A percentile compares a stretch with the other conserved stretches of the same genome.
phyloP scores from a whole-genome alignment of 2,329 filamentous ascomycete genomes.

The Setomelanomma holmii region DNA sequence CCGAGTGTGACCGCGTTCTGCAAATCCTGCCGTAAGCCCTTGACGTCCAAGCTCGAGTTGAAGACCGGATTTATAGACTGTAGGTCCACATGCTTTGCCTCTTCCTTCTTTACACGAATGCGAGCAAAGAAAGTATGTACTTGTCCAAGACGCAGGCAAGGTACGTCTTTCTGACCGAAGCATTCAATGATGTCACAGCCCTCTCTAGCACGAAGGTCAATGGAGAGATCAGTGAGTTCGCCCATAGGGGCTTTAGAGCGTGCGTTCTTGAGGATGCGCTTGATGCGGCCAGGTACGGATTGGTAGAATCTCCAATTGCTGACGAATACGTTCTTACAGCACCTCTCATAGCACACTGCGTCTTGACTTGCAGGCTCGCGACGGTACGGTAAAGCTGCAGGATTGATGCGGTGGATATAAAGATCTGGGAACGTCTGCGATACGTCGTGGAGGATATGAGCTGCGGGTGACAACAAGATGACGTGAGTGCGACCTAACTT shows the following conservation, averaged over 20 bases:
- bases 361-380: slow-evolving; percentile 16
- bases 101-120: slow-evolving; percentile 25
- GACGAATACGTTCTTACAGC: slow-evolving; percentile 35
- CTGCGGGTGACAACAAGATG: slow-evolving; percentile 35
- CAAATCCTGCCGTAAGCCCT: slow-evolving; percentile 30
- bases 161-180: slow-evolving; percentile 23
- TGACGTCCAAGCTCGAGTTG: slow-evolving; percentile 26
- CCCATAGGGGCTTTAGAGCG: slow-evolving; percentile 30
- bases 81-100: slow-evolving; percentile 21
- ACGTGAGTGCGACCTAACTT: slow-evolving; percentile 32
- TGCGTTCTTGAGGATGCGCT: slow-evolving; percentile 35
- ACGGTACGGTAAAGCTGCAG: slow-evolving; percentile 31
- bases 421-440: slow-evolving; percentile 28
- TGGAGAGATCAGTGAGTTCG: slow-evolving; percentile 25
- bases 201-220: slow-evolving; percentile 28
- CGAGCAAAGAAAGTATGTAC: slow-evolving; percentile 31
- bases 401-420: slow-evolving; percentile 37
- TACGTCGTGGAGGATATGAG: slow-evolving; percentile 28
- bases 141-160: slow-evolving; percentile 34
- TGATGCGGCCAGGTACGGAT: slow-evolving; percentile 26
- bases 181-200: slow-evolving; percentile 35
- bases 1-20: slow-evolving; percentile 19
- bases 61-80: slow-evolving; percentile 29
- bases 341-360: slow-evolving; percentile 21
- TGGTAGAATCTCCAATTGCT: slow-evolving; percentile 36